Evolutionary conservation across 2,329 filamentous ascomycete species (phyloP), one percentile per base, ranked within the genome.

Genomic region (Hypoxylon sp.): DNA sequence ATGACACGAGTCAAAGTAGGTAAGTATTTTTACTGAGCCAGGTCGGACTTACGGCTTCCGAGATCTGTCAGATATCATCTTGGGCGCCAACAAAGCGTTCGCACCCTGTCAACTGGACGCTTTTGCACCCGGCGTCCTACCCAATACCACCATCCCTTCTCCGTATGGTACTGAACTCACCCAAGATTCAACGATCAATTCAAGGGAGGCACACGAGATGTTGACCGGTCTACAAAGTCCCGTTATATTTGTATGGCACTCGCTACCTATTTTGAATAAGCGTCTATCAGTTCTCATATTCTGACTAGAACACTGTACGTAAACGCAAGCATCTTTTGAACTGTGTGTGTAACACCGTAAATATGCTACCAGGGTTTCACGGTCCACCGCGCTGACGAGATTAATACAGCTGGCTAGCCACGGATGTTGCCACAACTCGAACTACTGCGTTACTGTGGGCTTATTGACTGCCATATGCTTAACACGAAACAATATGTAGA

Each of bases 61-160:
- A 71, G 58, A 75, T 72, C 68, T 73, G 56, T 75, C 73, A 74
- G 45, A 71, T 74, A 70, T 75, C 73, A 75, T 57, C 55, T 72
- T 68, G n/a, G 62, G 65, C 70, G 60, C 60, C 62, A 66, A 70
- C 65, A n/a, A 65, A 61, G 61, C 38, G 19, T 46, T 7, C 36
- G 36, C 67, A 65, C 64, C 69, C 67, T 67, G 64, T 67, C 59
- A 57, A 46, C 67, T 30, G 28, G 28, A 67, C 65, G 56, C 60
- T 64, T 65, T 62, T 45, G 14, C 36, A 64, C 50, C 23, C 2
- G 38, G 56, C n/a, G 58, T 53, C 50, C 48, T 63, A 51, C 64
- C 64, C 67, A 70, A 70, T 68, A 10, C 60, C 56, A 67, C 64
- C 60, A 59, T 64, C 60, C 64, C 60, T 61, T 58, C 48, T 59